Evolutionary conservation across 2,329 filamentous ascomycete species (phyloP).

Genomic region (Venturia nashicola): DNA sequence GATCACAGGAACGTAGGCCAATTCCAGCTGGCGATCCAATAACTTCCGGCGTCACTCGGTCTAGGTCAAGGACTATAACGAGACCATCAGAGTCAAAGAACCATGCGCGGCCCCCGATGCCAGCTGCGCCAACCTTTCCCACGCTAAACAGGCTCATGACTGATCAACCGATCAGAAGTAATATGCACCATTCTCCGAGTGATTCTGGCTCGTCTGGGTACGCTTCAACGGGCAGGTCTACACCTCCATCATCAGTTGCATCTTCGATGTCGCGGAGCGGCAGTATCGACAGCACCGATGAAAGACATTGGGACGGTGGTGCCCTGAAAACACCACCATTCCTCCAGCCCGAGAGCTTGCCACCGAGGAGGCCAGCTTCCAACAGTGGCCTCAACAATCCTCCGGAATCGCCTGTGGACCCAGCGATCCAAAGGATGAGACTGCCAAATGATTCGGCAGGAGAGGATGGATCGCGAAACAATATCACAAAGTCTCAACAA

Average conservation of each 20-base stretch:
- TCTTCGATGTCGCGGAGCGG: constrained; percentile 18
- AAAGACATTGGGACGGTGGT: constrained; percentile 1
- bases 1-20: not conserved
- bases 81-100: not conserved
- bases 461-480: not conserved
- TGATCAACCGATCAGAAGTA: not conserved
- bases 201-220: constrained; percentile 26
- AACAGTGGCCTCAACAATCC: not conserved
- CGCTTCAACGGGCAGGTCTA: constrained; percentile 25
- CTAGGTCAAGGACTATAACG: not conserved
- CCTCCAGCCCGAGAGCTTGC: not conserved
- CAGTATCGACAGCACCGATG: constrained; percentile 12
- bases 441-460: not conserved
- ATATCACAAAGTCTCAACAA: not conserved
- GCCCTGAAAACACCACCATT: not conserved
- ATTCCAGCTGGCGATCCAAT: not conserved
- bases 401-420: constrained; percentile 25
- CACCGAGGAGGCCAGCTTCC: not conserved
- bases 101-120: not conserved
- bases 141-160: not conserved
- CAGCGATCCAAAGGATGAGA: constrained; percentile 21
- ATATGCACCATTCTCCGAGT: constrained; percentile 23
- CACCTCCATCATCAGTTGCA: constrained; percentile 24
- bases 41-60: not conserved
- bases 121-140: not conserved